phyloP scores from a whole-genome alignment of 345 rosid species.

The Crucihimalaya himalaica region DNA sequence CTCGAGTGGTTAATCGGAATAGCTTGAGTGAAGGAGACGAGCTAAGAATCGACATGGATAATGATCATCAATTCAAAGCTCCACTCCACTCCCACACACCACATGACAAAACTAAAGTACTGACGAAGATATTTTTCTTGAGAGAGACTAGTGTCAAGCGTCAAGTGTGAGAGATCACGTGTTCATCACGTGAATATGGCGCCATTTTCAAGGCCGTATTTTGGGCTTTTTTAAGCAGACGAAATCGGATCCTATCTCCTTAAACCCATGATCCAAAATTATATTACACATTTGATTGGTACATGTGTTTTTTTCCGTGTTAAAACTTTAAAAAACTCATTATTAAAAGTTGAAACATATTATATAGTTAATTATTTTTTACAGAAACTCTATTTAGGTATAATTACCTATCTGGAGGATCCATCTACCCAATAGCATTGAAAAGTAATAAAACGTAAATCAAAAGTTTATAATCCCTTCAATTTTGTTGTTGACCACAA shows the following conservation, averaged over 20 bases:
- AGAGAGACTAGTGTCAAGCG: neutral
- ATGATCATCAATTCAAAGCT: conserved; percentile 28
- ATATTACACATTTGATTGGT: too few relatives aligned
- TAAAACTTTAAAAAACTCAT: too few relatives aligned
- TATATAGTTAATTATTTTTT: neutral
- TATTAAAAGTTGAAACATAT: too few relatives aligned
- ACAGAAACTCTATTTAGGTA: neutral
- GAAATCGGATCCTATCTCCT: conserved; percentile 11
- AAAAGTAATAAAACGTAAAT: neutral
- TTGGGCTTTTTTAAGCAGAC: conserved; percentile 25
- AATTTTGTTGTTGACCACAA: neutral
- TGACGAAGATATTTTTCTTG: conserved; percentile 30
- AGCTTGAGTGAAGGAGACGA: conserved; percentile 35
- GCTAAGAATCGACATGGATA: conserved; percentile 36
- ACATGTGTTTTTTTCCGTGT: too few relatives aligned
- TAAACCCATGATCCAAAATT: neutral
- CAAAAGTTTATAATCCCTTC: neutral
- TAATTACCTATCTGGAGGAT: neutral
- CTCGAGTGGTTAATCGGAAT: neutral
- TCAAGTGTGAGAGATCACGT: conserved; percentile 23
- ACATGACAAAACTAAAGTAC: neutral
- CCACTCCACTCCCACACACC: neutral
- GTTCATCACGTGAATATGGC: conserved; percentile 16
- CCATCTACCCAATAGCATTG: neutral
- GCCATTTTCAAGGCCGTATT: conserved; percentile 19